Evolutionary conservation across 352 stramenopile species (phyloP), one percentile per base, ranked within the genome.

Genomic region (Phytopythium montanum): DNA sequence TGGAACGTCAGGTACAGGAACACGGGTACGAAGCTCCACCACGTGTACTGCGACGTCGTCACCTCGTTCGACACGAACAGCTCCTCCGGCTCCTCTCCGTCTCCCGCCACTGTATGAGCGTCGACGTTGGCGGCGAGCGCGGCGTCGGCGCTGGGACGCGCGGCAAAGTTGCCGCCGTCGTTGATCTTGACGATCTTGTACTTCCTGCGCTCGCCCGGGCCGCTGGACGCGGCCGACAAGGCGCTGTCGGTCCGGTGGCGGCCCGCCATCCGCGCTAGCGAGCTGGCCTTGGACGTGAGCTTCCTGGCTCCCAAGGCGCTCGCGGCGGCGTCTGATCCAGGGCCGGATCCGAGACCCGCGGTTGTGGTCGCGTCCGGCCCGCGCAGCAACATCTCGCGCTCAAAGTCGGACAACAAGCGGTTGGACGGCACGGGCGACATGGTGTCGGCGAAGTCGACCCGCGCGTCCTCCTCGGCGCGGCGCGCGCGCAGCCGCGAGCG

Each of bases 1-100:
- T 90, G 79, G 69, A 96, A 96, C 36, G 82, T 92, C 36, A 92
- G 56, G 50, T 92, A 95, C 21, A 96, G 63, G 49, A 96, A 96
- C 42, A 96, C 82, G 0, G 87, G 87, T 25, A 91, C 72, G 61
- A 96, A 94, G 60, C 76, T 94, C 85, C 85, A 96, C 84, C 82
- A 93, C 60, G 86, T 93, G 65, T 94, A 96, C 70, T 96, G 75
- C 18, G 82, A 91, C 42, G 87, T 96, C 60, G 79, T 85, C 56
- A 96, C 79, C 60, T 92, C 84, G 67, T 95, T 95, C 2, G 76
- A 84, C 10, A 77, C 67, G 38, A 90, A 93, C 29, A 73, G 63
- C 21, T 73, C 62, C 39, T 85, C 74, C 2, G 28, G 18, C 5
- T 80, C 65, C 1, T 66, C 26, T 5, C 70, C 64, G 9, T 5